Percentiles rank a stretch among this genome's conserved stretches.
Evolutionary conservation across 768 basidiomycete genomes (phyloP).

Genomic region (Lactarius deliciosus): DNA sequence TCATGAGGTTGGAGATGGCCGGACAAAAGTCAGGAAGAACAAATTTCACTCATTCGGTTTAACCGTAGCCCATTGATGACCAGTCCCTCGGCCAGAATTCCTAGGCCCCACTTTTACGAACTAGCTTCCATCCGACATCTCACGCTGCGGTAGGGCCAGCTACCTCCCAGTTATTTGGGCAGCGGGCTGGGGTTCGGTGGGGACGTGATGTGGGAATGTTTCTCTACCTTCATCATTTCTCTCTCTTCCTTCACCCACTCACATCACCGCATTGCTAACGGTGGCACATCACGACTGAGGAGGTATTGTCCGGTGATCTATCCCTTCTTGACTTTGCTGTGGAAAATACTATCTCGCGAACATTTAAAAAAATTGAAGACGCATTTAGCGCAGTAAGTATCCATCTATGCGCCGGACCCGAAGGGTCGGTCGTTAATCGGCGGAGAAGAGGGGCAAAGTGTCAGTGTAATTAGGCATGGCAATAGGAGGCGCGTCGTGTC

Average conservation of each 20-base stretch:
- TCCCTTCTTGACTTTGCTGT: neutral
- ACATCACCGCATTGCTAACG: constrained; percentile 1
- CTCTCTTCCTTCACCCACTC: neutral
- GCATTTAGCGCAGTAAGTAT: neutral
- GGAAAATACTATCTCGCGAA: neutral
- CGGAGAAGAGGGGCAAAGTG: neutral
- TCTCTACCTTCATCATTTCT: neutral
- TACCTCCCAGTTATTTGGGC: neutral
- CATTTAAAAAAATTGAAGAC: neutral
- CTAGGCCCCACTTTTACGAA: neutral
- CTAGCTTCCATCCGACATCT: neutral
- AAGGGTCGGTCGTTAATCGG: neutral
- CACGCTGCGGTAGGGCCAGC: neutral
- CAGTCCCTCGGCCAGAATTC: constrained; percentile 15
- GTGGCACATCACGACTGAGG: neutral
- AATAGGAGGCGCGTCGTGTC: neutral
- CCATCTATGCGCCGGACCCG: neutral
- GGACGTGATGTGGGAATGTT: neutral
- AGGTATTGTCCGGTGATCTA: neutral
- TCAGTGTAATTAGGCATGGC: neutral
- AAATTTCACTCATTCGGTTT: constrained; percentile 82
- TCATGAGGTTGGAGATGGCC: constrained; percentile 60
- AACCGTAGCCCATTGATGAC: constrained; percentile 37
- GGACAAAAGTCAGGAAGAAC: constrained; percentile 54
- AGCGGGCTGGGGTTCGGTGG: neutral